These are phyloP conservation scores for Priceomyces medius DNA, from an alignment of 805 yeast genomes.

Conservation along the genomic window DNA sequence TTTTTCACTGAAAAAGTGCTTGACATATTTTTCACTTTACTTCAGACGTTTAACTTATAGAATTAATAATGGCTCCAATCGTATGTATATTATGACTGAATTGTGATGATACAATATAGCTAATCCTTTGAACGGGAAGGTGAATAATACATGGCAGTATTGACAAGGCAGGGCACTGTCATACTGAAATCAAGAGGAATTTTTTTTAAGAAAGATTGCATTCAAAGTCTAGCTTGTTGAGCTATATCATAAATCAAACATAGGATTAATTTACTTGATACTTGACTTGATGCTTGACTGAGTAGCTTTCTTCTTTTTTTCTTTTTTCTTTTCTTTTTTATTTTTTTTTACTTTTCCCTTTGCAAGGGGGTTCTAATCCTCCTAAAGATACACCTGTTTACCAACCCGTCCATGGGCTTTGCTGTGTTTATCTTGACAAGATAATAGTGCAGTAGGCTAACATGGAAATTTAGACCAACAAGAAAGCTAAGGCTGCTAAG, in stretches of 20 bases:
- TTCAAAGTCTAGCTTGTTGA: neutral
- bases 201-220: neutral
- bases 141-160: neutral
- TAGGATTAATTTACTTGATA: neutral
- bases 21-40: neutral
- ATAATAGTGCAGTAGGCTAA: constrained; percentile 72
- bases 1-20: constrained; percentile 1
- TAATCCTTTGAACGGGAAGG: constrained; percentile 33
- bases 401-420: constrained; percentile 49
- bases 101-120: neutral
- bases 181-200: neutral
- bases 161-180: neutral
- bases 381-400: constrained; percentile 2
- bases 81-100: constrained; percentile 56
- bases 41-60: constrained; percentile 3
- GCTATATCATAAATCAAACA: neutral
- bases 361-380: neutral
- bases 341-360: neutral
- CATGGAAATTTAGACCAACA: constrained; percentile 65
- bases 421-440: constrained; percentile 40
- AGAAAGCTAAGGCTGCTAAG: constrained; percentile 68
- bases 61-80: constrained; percentile 78
- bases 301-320: neutral
- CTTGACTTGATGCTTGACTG: too few species aligned
- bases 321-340: neutral